Base-by-base conservation (phyloP, 1,284 basidiomycete species). In the Vanrija sp. region DNA sequence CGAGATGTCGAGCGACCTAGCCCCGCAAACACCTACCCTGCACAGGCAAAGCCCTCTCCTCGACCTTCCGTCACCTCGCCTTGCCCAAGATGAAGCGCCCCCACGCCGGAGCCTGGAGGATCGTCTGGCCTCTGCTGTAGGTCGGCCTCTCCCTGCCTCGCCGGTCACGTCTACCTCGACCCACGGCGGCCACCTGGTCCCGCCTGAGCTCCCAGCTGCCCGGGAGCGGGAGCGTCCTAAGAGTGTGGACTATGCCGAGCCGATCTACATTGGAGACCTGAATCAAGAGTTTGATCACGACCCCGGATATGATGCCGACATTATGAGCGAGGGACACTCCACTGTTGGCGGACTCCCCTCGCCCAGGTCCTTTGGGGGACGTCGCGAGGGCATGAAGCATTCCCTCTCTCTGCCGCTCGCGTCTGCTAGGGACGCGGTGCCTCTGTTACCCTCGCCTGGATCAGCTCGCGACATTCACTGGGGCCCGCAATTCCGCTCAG, bases 231-330 rank as follows among this genome's bases (percentile, higher is more conserved):
- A 42, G 5, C 35, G 39, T 12, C 51, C 45, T n/a, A 42, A 45
- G 9, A 43, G 27, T 3, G 44, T 59, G 25, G 57, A 59, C 54
- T 59, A 53, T 9, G 16, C 51, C 19, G 47, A 53, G 51, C 57
- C 57, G 12, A 44, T 59, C 8, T 54, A 59, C 31, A 38, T 59
- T n/a, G 57, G 51, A 22, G 23, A 45, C 31, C 36, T 59, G 5
- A 45, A 14, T 18, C 36, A 19, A 6, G 52, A 45, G 6, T 20
- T 20, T 3, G 56, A 54, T n/a, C 41, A 56, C 38, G 55, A 43
- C 38, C 31, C 48, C 38, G 38, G 31, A 4, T 45, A 50, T 25
- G 51, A 53, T 18, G 38, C 38, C n/a, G 51, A 36, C 18, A 27
- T 16, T 6, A 18, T 43, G 36, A 46, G 41, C 19, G 52, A 53